Conservation (phyloP, 2,329 filamentous ascomycete genomes). For the Ophiocordyceps camponoti-rufipedis region DNA sequence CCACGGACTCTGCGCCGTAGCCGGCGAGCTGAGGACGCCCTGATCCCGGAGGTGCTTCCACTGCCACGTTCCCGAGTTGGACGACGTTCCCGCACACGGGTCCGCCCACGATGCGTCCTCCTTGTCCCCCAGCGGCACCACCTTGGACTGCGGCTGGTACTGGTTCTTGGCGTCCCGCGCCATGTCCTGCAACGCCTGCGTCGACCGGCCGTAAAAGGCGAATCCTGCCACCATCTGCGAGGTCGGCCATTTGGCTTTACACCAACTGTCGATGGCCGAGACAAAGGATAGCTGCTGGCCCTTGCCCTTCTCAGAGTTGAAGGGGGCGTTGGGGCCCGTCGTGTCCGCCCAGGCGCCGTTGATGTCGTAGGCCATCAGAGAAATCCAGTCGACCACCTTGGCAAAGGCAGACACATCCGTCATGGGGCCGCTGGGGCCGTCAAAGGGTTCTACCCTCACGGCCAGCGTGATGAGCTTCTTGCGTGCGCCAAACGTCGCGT, state of each 20-base stretch:
- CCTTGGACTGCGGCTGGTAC: constrained; percentile 1
- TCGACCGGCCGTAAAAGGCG: constrained; percentile 3
- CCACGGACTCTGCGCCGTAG: constrained; percentile 1
- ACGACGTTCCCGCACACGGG: not conserved
- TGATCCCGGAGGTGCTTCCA: constrained; percentile 1
- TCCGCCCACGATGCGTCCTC: not conserved
- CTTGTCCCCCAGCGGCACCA: not conserved
- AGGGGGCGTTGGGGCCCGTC: constrained; percentile 2
- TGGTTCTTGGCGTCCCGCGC: not conserved
- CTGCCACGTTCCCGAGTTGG: not conserved
- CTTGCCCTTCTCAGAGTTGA: constrained; percentile 2
- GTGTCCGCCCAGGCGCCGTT: constrained; percentile 2
- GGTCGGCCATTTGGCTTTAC: constrained; percentile 2
- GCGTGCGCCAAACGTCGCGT: not conserved
- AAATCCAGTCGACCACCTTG: not conserved
- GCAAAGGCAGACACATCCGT: not conserved
- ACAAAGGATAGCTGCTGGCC: constrained; percentile 3
- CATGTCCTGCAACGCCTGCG: constrained; percentile 1
- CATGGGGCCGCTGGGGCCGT: not conserved
- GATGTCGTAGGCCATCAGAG: constrained; percentile 4
- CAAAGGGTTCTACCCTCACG: not conserved
- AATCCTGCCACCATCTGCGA: constrained; percentile 2
- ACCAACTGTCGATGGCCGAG: constrained; percentile 3
- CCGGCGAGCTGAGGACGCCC: not conserved
- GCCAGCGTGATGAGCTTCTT: not conserved